Percentiles rank a stretch among this genome's conserved stretches.
phyloP scores from a whole-genome alignment of 495 filamentous ascomycete species.

The Penicilliopsis zonata region DNA sequence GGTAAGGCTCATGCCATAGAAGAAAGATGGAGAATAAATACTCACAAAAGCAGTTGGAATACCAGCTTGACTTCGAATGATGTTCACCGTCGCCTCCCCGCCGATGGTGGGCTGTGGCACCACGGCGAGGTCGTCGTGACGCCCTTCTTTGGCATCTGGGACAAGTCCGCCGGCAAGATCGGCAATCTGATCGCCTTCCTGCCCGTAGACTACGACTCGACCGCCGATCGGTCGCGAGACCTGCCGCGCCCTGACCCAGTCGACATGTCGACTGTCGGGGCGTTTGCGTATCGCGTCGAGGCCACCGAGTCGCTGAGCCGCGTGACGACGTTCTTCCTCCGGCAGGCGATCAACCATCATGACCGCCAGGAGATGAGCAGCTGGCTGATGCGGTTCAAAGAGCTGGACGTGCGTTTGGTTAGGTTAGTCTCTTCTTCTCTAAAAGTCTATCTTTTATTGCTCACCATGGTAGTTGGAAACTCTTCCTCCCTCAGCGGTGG shows the following conservation, averaged over 20 bases:
- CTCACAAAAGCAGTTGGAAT: slow-evolving; percentile 16
- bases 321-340: slow-evolving; percentile 26
- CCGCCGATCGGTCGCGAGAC: slow-evolving; percentile 5
- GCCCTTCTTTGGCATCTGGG: slow-evolving; percentile 31
- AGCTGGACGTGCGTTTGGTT: slow-evolving; percentile 29
- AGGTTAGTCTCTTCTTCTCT: slow-evolving; percentile 10
- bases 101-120: slow-evolving; percentile 20
- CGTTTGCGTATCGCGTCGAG: slow-evolving; percentile 32
- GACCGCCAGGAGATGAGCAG: slow-evolving; percentile 17
- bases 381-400: slow-evolving; percentile 34
- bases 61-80: slow-evolving; percentile 25
- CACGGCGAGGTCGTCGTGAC: slow-evolving; percentile 18
- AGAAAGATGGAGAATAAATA: slow-evolving; percentile 1
- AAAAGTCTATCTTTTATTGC: neutral
- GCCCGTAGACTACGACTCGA: slow-evolving; percentile 7
- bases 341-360: slow-evolving; percentile 20
- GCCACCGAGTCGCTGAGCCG: slow-evolving; percentile 28
- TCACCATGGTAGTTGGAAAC: slow-evolving; percentile 20
- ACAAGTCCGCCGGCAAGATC: slow-evolving; percentile 20
- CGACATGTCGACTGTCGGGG: slow-evolving; percentile 23
- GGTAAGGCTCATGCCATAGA: too few species aligned
- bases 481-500: slow-evolving; percentile 28
- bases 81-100: slow-evolving; percentile 8
- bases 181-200: slow-evolving; percentile 18
- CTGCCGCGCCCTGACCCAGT: slow-evolving; percentile 7